These are phyloP conservation scores for Drechslera avenae DNA, from an alignment of 2,329 filamentous ascomycete genomes.

Conservation along the genomic window DNA sequence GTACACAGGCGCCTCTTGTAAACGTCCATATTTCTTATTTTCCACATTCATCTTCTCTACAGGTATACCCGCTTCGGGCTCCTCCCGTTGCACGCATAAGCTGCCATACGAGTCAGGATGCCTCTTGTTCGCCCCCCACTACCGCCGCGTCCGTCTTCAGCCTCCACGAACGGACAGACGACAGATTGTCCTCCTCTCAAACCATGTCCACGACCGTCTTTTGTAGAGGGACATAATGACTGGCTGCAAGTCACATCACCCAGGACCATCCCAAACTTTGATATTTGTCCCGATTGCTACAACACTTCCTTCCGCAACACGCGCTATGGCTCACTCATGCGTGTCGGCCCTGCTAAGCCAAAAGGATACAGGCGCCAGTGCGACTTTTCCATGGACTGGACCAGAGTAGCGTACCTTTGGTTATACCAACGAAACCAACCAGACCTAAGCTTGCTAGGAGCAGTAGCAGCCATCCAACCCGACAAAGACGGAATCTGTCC, in stretches of 20 bases:
- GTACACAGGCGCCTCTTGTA: not conserved
- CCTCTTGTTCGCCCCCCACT: constrained; percentile 18
- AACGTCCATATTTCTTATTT: not conserved
- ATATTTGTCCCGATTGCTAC: constrained; percentile 28
- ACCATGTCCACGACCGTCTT: constrained; percentile 14
- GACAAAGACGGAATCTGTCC: constrained; percentile 26
- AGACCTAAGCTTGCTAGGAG: constrained; percentile 22
- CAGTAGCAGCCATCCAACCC: constrained; percentile 10
- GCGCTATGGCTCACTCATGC: constrained; percentile 18
- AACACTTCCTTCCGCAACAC: constrained; percentile 23
- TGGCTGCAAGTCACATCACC: constrained; percentile 23
- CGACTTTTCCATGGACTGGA: constrained; percentile 25
- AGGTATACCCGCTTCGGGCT: not conserved
- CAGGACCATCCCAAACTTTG: constrained; percentile 15
- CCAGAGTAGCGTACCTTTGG: constrained; percentile 23
- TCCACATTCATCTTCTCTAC: not conserved
- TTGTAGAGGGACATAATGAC: constrained; percentile 12
- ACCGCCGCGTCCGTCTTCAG: constrained; percentile 6
- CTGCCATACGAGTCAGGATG: constrained; percentile 6
- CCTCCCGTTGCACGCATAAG: not conserved
- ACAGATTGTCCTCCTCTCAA: constrained; percentile 9
- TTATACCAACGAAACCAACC: constrained; percentile 15
- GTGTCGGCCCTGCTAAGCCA: constrained; percentile 14
- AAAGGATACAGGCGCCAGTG: constrained; percentile 10
- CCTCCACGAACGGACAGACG: not conserved